Evolutionary conservation across 1,139 yeast species (phyloP).

Genomic region (Yamadazyma spencermartinsiae): DNA sequence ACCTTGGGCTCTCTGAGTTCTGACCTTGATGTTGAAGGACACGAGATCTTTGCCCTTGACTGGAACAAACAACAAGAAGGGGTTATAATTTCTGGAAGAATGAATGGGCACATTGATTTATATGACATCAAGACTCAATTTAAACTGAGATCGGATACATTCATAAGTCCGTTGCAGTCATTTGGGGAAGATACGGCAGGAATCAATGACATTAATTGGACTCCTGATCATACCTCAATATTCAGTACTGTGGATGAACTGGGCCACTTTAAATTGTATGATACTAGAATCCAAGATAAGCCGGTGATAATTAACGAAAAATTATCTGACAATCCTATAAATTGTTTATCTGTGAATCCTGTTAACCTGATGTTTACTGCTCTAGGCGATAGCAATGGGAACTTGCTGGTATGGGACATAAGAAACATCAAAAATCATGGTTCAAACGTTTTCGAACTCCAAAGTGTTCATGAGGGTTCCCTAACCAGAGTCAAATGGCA

Average conservation of each 20-base stretch:
- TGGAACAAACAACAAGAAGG: conserved; percentile 47
- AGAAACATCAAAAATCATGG: conserved; percentile 38
- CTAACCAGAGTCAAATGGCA: conserved; percentile 81
- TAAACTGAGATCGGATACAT: conserved; percentile 11
- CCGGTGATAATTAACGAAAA: conserved; percentile 22
- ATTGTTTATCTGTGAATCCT: conserved; percentile 66
- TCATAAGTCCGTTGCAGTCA: conserved; percentile 6
- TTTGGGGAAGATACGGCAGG: conserved; percentile 32
- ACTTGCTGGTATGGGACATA: conserved; percentile 67
- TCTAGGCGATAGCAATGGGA: conserved; percentile 69
- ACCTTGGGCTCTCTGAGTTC: conserved; percentile 18
- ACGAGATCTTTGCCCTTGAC: conserved; percentile 45
- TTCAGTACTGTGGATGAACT: conserved; percentile 61
- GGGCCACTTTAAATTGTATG: conserved; percentile 49
- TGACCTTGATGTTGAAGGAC: conserved; percentile 4
- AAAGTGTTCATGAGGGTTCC: conserved; percentile 55
- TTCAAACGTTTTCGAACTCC: conserved; percentile 15
- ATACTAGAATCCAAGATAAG: conserved; percentile 33
- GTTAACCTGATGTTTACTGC: conserved; percentile 54
- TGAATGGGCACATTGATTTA: conserved; percentile 36
- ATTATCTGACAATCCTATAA: conserved; percentile 52
- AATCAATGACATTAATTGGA: conserved; percentile 64
- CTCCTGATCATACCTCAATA: conserved; percentile 56
- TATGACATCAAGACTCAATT: conserved; percentile 33
- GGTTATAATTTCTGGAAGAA: conserved; percentile 32